Conservation (phyloP, 2,329 filamentous ascomycete species). For the Harringtonia lauricola region DNA sequence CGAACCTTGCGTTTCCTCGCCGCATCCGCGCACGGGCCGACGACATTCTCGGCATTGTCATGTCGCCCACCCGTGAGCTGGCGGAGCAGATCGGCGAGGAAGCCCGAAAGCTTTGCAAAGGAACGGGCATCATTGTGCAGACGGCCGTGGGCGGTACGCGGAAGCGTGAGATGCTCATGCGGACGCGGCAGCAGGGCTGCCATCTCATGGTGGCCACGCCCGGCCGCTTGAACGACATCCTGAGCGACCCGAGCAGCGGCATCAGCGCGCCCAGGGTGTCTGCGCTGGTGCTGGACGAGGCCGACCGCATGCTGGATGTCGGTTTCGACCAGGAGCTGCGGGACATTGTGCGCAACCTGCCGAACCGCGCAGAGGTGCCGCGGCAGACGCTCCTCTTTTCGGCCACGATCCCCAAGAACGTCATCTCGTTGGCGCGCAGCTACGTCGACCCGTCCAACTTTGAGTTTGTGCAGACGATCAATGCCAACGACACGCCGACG, state of each 20-base stretch:
- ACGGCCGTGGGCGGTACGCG: slow-evolving; percentile 87
- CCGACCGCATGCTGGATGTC: slow-evolving; percentile 96
- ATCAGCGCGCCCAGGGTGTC: slow-evolving; percentile 71
- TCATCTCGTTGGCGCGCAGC: slow-evolving; percentile 65
- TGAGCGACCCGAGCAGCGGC: slow-evolving; percentile 51
- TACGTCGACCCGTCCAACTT: slow-evolving; percentile 73
- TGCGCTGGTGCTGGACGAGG: slow-evolving; percentile 86
- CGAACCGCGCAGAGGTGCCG: slow-evolving; percentile 47
- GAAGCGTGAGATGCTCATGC: slow-evolving; percentile 56
- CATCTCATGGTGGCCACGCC: slow-evolving; percentile 87
- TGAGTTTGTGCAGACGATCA: slow-evolving; percentile 83
- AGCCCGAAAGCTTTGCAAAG: slow-evolving; percentile 52
- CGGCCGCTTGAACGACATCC: slow-evolving; percentile 73
- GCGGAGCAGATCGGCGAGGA: slow-evolving; percentile 74
- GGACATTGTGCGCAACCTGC: slow-evolving; percentile 51
- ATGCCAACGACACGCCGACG: slow-evolving; percentile 69
- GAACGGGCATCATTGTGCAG: slow-evolving; percentile 56
- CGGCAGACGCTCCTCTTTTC: slow-evolving; percentile 94
- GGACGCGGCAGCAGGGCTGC: slow-evolving; percentile 65
- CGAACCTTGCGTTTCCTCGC: slow-evolving; percentile 40
- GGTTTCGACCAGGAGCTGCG: slow-evolving; percentile 61
- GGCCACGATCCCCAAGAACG: slow-evolving; percentile 77
- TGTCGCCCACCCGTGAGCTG: slow-evolving; percentile 73
- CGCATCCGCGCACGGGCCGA: slow-evolving; percentile 28
- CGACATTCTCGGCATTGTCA: slow-evolving; percentile 58